phyloP scores from a whole-genome alignment of 148 eudicot genomes.

The Rhododendron mucronatum region DNA sequence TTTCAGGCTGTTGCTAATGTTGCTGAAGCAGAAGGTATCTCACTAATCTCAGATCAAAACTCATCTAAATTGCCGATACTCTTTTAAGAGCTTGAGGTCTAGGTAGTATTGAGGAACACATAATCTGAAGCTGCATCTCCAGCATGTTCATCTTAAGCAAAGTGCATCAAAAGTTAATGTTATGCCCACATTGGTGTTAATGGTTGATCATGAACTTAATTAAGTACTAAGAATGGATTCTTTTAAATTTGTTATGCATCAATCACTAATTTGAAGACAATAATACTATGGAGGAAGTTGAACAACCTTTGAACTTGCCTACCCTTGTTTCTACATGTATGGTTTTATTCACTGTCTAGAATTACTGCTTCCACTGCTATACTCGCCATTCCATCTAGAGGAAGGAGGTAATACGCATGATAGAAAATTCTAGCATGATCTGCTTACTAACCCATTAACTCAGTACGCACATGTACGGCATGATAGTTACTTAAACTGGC shows the following conservation, averaged over 20 bases:
- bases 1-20: slow-evolving; percentile 66
- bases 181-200: neutral
- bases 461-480: neutral
- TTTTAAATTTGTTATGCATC: neutral
- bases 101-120: neutral
- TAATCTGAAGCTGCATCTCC: neutral
- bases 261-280: neutral
- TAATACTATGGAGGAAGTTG: neutral
- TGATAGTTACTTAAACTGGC: neutral
- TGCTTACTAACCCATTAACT: neutral
- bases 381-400: neutral
- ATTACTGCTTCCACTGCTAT: neutral
- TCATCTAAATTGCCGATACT: neutral
- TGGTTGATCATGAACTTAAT: neutral
- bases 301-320: neutral
- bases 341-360: neutral
- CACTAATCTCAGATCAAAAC: slow-evolving; percentile 2
- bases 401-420: neutral
- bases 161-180: neutral
- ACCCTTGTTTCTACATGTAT: neutral
- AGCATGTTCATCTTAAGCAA: neutral
- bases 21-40: slow-evolving; percentile 85
- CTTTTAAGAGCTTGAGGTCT: neutral
- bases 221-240: neutral
- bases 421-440: neutral